phyloP scores from a whole-genome alignment of 495 filamentous ascomycete species.

The Neurospora sp. region DNA sequence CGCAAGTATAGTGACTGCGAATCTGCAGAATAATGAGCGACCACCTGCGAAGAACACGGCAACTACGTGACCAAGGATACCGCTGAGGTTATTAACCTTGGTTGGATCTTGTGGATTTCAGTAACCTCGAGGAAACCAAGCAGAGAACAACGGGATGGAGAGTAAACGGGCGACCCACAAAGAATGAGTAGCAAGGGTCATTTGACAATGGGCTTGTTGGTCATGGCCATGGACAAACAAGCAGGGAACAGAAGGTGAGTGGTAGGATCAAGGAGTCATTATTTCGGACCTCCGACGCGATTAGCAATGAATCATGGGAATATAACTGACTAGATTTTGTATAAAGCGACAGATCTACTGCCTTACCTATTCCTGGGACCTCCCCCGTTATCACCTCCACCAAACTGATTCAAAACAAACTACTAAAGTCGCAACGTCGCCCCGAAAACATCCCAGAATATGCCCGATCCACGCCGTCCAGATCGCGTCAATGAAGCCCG shows the following conservation, averaged over 20 bases:
- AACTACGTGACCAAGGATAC: no score
- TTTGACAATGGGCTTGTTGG: background rate
- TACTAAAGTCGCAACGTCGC: background rate
- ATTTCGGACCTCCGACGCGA: rapidly evolving
- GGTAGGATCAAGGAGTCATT: background rate
- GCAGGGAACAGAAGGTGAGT: background rate
- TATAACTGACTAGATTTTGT: background rate
- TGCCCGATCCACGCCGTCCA: background rate
- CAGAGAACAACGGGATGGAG: background rate
- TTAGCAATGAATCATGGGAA: background rate
- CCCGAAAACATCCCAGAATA: background rate
- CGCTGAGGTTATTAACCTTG: no score
- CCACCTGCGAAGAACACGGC: background rate
- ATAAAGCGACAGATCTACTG: background rate
- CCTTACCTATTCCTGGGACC: background rate
- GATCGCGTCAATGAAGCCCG: background rate
- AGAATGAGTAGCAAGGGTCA: background rate
- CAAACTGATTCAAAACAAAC: background rate
- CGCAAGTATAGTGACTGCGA: no score
- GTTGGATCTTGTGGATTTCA: background rate
- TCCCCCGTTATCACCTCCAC: background rate
- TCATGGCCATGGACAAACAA: background rate
- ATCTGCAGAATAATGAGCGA: background rate
- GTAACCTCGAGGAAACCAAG: background rate
- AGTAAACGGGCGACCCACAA: background rate